These are phyloP conservation scores for Neonectria faginata DNA, from an alignment of 2,329 filamentous ascomycete species.

Conservation along the genomic window DNA sequence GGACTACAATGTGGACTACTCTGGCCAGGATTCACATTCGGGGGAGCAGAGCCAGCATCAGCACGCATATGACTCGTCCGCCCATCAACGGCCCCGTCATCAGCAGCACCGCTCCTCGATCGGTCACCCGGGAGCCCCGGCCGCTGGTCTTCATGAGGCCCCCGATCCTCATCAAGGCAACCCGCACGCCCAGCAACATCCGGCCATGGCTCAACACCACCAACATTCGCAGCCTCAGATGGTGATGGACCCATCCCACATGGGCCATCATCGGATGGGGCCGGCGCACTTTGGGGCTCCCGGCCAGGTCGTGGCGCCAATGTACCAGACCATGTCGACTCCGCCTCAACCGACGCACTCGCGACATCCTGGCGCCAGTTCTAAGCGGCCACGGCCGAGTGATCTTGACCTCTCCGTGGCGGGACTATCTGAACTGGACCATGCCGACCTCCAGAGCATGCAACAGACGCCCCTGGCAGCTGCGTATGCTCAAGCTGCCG, in stretches of 20 bases:
- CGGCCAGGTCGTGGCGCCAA: conserved; percentile 61
- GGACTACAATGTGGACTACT: conserved; percentile 81
- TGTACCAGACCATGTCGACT: conserved; percentile 64
- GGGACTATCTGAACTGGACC: conserved; percentile 64
- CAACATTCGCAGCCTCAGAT: conserved; percentile 64
- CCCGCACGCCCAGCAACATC: conserved; percentile 48
- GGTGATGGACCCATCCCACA: conserved; percentile 66
- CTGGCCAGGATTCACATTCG: conserved; percentile 74
- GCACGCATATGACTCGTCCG: conserved; percentile 69
- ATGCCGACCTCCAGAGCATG: conserved; percentile 67
- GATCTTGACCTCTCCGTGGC: conserved; percentile 68
- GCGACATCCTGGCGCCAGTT: conserved; percentile 48
- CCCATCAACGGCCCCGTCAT: conserved; percentile 51
- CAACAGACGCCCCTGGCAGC: conserved; percentile 65
- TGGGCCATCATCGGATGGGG: conserved; percentile 64
- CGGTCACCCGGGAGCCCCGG: conserved; percentile 57
- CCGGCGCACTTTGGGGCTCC: conserved; percentile 65
- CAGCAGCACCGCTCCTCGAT: conserved; percentile 60
- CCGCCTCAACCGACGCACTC: conserved; percentile 50
- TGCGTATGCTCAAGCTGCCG: conserved; percentile 61
- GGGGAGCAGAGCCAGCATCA: conserved; percentile 73
- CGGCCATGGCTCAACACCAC: conserved; percentile 58
- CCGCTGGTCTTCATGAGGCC: conserved; percentile 60
- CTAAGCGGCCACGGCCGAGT: conserved; percentile 68
- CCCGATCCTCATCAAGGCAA: conserved; percentile 53